Conservation (phyloP, 495 filamentous ascomycete species). For the Rostrohypoxylon terebratum region DNA sequence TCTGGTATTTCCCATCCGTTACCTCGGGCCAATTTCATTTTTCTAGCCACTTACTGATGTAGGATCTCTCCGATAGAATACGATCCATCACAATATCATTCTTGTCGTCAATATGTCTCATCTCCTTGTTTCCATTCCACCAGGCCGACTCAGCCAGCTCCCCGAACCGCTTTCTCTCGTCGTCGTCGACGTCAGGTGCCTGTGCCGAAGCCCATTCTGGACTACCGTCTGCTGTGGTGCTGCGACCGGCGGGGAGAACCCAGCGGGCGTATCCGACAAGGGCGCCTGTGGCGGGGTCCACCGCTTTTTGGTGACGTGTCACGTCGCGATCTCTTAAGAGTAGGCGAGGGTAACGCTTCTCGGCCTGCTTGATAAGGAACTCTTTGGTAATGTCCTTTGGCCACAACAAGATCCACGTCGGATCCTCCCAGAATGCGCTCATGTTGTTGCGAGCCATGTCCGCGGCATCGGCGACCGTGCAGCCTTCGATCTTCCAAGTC, state of each 20-base stretch:
- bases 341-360: constrained; percentile 40
- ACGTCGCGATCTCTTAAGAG: constrained; percentile 39
- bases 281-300: constrained; percentile 42
- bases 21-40: background rate
- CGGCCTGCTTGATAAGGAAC: constrained; percentile 38
- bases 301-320: constrained; percentile 49
- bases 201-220: constrained; percentile 8
- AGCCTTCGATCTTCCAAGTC: constrained; percentile 6
- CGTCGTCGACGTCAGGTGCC: constrained; percentile 19
- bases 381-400: constrained; percentile 41
- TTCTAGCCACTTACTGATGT: constrained; percentile 34
- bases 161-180: constrained; percentile 1
- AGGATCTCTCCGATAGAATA: constrained; percentile 33
- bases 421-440: constrained; percentile 49
- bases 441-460: constrained; percentile 46
- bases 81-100: constrained; percentile 37
- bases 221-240: background rate
- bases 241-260: constrained; percentile 34
- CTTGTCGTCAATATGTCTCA: constrained; percentile 25
- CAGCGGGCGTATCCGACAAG: constrained; percentile 51
- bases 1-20: background rate
- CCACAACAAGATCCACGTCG: constrained; percentile 46
- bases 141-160: constrained; percentile 9
- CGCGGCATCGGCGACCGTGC: constrained; percentile 38
- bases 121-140: constrained; percentile 36